Evolutionary conservation across 352 stramenopile species (phyloP), one percentile per base, ranked within the genome.

Genomic region (Globisporangium acanthophoron): DNA sequence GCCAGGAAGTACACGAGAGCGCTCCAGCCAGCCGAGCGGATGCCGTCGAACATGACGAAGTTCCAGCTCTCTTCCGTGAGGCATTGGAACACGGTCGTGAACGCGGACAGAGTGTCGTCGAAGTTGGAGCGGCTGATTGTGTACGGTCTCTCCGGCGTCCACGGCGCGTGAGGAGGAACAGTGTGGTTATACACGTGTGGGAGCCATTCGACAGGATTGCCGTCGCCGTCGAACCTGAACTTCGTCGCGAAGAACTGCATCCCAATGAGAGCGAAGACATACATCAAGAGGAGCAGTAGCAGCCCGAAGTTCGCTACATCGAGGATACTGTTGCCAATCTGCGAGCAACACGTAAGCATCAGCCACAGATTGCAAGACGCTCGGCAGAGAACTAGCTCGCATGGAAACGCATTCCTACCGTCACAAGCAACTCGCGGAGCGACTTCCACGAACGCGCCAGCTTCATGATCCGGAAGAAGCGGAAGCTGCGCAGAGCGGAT

Each of bases 31-130:
- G 61, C 71, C 5, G 76, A 71, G 21, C 72, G 83, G 62, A 87
- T 77, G 27, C 72, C 75, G 56, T 94, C 76, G 56, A 91, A 90
- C 83, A 97, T 91, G 16, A 96, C 74, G 29, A 69, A 67, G 61
- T 93, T 92, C 88, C 87, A 97, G 69, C 90, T 89, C 53, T 97
- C 89, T 55, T 89, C 86, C 0, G 85, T 88, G 18, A 97, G 72
- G 33, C 94, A 76, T 64, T 96, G 80, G 54, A 96, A 96, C 3
- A 96, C 76, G 5, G 84, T 92, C 16, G 77, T 76, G 51, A 90
- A 76, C 9, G 80, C 73, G 48, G 55, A 59, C 70, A 86, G 59
- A 69, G 85, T 71, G 51, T 77, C 71, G 52, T 76, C 70, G 54
- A 83, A 78, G 67, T 92, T 92, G 3, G 75, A 70, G 11, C 72